Percentiles rank a stretch among this genome's conserved stretches.
Conservation (phyloP, 805 yeast species). For the Saturnispora sekii region DNA sequence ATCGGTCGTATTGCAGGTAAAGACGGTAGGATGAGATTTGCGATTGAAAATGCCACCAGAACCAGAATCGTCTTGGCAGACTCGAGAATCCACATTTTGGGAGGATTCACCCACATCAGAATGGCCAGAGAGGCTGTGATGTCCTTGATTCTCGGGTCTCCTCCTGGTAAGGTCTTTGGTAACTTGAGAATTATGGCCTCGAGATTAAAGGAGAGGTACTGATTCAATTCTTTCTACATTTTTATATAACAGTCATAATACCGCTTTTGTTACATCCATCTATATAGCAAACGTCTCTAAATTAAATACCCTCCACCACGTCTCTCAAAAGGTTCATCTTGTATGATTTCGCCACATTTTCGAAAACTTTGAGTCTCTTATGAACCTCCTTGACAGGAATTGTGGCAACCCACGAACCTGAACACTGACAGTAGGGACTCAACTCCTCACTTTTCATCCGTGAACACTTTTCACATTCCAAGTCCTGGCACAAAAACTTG, state of each 20-base stretch:
- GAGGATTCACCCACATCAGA: constrained; percentile 94
- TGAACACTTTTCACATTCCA: constrained; percentile 70
- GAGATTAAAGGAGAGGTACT: constrained; percentile 93
- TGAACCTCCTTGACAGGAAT: constrained; percentile 36
- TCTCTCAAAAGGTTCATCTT: constrained; percentile 47
- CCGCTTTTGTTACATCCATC: not conserved
- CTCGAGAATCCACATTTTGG: constrained; percentile 89
- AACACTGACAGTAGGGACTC: constrained; percentile 72
- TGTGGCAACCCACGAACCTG: constrained; percentile 74
- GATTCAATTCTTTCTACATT: constrained; percentile 9
- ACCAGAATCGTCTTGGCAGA: constrained; percentile 97
- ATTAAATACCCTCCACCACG: constrained; percentile 15
- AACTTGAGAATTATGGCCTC: constrained; percentile 95
- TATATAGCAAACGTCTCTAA: not conserved
- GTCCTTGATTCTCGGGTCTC: constrained; percentile 89
- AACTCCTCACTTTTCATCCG: constrained; percentile 57
- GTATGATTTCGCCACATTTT: constrained; percentile 49
- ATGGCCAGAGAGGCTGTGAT: constrained; percentile 99
- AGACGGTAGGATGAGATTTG: constrained; percentile 97
- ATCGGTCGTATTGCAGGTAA: constrained; percentile 99
- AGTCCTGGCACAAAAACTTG: constrained; percentile 69
- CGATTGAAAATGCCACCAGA: constrained; percentile 96
- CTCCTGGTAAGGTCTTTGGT: constrained; percentile 98
- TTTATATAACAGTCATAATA: not conserved
- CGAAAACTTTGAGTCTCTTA: constrained; percentile 38